Evolutionary conservation across 2,329 filamentous ascomycete species (phyloP), one percentile per base, ranked within the genome.

Genomic region (Colletotrichum abscissum): DNA sequence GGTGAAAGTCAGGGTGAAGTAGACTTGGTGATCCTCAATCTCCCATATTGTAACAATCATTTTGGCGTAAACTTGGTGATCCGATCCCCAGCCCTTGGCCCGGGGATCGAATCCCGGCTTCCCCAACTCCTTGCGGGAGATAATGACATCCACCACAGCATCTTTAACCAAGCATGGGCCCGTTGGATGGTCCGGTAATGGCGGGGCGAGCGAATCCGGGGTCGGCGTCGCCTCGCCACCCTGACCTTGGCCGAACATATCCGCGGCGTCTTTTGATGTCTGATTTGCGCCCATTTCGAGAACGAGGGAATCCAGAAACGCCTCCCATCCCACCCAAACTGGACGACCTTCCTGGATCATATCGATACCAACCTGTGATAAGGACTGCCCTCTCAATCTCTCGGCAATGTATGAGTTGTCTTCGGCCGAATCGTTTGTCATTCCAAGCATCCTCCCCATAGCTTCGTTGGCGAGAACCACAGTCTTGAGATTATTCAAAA

Each of bases 11-110:
- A 95, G 83, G 1, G 92, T 95, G 78, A 91, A 95, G 81, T 92
- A 95, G 11, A 88, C 90, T 76, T 92, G 88, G 24, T 88, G 86
- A 55, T 93, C 90, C 52, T 93, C 89, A n/a, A 89, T 85, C 73
- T 90, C 88, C 92, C 93, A 95, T 7, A 94, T 89, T 0, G 91
- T 93, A 26, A 95, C 90, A 59, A 95, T 94, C 92, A 95, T 94
- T 75, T 92, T 92, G 26, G 93, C 92, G 75, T 90, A 89, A 0
- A 90, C 81, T 77, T 85, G 85, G 63, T 80, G 81, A 26, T 83
- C 81, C 7, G 80, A 81, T 22, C 81, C 80, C 73, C 82, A 83
- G 11, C 80, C 78, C 69, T 81, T 82, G 49, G 79, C 78, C 30
- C 78, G 80, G 26, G 78, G 77, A 24, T 83, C 81, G 28, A 83